phyloP scores from a whole-genome alignment of 441 rosid species.

The Hura crepitans region DNA sequence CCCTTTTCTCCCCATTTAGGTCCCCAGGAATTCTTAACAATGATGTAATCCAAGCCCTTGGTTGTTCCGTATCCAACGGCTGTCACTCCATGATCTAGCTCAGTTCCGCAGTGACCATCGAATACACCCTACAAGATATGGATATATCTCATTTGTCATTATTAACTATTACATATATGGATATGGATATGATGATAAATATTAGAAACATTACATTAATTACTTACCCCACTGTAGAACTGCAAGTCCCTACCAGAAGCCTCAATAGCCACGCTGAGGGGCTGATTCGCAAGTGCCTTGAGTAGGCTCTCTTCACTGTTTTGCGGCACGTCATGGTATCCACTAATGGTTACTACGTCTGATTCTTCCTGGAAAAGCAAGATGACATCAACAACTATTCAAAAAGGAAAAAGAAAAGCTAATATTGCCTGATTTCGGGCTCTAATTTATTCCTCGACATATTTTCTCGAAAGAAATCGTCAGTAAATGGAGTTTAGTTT shows the following conservation, averaged over 20 bases:
- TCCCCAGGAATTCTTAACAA: slow-evolving; percentile 94
- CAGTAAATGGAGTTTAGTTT: too few relatives aligned
- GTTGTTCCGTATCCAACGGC: slow-evolving; percentile 89
- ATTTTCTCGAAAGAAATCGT: too few relatives aligned
- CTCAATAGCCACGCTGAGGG: slow-evolving; percentile 87
- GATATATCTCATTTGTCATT: neutral
- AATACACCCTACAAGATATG: slow-evolving; percentile 62
- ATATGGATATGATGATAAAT: neutral
- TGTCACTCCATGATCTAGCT: slow-evolving; percentile 79
- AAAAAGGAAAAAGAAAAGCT: too few relatives aligned
- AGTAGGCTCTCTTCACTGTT: slow-evolving; percentile 63
- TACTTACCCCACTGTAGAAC: slow-evolving; percentile 80
- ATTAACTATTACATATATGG: neutral
- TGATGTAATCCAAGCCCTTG: slow-evolving; percentile 62
- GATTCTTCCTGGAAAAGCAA: slow-evolving; percentile 47
- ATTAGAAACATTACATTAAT: too few relatives aligned
- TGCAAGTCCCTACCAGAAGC: slow-evolving; percentile 94
- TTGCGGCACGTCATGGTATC: slow-evolving; percentile 74
- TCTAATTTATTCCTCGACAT: too few relatives aligned
- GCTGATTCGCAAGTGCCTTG: slow-evolving; percentile 84
- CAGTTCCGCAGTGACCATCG: slow-evolving; percentile 74
- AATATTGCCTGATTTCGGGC: neutral
- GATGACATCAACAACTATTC: too few relatives aligned
- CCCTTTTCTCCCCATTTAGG: slow-evolving; percentile 91
- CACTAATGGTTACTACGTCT: slow-evolving; percentile 57